Evolutionary conservation across 2,329 filamentous ascomycete genomes (phyloP).

Genomic region (Colletotrichum coccodes): DNA sequence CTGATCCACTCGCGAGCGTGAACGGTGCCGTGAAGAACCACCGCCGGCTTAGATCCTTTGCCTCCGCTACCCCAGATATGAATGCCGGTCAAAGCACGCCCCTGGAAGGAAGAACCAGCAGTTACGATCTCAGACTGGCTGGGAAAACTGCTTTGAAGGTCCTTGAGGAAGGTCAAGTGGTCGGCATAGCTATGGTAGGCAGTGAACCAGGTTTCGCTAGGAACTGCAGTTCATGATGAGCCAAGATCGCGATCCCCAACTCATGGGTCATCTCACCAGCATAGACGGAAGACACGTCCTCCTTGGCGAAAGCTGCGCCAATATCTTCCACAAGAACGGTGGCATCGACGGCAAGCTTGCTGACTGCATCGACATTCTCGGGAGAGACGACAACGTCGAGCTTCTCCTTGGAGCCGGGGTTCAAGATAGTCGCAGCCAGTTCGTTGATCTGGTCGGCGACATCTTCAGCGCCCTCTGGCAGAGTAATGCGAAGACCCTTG

Average conservation of each 20-base stretch:
- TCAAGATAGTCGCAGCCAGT: slow-evolving; percentile 12
- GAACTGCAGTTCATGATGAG: neutral
- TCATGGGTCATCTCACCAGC: slow-evolving; percentile 11
- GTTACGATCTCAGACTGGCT: slow-evolving; percentile 59
- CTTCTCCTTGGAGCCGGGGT: neutral
- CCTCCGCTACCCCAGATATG: slow-evolving; percentile 62
- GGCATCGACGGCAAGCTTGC: slow-evolving; percentile 42
- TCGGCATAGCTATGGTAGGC: slow-evolving; percentile 63
- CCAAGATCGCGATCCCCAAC: no score
- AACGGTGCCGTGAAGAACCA: slow-evolving; percentile 62
- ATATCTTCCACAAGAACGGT: slow-evolving; percentile 43
- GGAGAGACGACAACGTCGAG: slow-evolving; percentile 46
- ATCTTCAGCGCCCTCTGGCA: slow-evolving; percentile 9
- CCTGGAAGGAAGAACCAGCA: slow-evolving; percentile 57
- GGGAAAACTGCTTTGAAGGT: slow-evolving; percentile 53
- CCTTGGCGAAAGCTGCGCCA: slow-evolving; percentile 40
- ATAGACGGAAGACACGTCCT: slow-evolving; percentile 35
- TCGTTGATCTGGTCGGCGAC: slow-evolving; percentile 24
- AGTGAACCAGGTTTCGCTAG: slow-evolving; percentile 57
- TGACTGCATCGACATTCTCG: slow-evolving; percentile 40
- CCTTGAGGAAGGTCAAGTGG: slow-evolving; percentile 58
- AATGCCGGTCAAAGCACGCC: slow-evolving; percentile 68
- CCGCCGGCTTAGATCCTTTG: slow-evolving; percentile 58
- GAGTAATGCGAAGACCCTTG: slow-evolving; percentile 27
- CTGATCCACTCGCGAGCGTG: slow-evolving; percentile 67